Base-by-base conservation (phyloP, 192 early-diverging fungal species). In the Dispira simplex region DNA sequence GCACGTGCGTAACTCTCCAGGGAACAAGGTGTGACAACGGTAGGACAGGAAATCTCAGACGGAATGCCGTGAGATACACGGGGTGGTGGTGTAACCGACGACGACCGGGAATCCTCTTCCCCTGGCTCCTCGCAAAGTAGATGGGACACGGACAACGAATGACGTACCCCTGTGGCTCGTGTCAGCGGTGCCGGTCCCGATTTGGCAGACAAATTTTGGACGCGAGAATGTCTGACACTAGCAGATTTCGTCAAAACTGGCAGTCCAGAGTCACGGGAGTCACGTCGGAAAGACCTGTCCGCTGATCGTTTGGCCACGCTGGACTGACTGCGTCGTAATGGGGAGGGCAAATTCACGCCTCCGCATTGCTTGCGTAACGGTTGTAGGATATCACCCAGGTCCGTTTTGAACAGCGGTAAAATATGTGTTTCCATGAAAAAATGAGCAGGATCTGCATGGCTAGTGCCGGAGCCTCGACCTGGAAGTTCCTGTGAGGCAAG, bases 311-410 rank as follows among this genome's bases (percentile, higher is more conserved):
- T 53, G 18, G 51, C 26, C 26, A 39, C 9, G 21, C 18, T 27
- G n/a, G 56, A 58, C 21, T 39, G 56, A 18, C 21, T 26, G 0
- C 56, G 56, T 1, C 39, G 56, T 18, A 58, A n/a, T 1, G 56
- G 56, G 9, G 56, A n/a, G 18, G n/a, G 0, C 14, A 62, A 18
- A 0, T 9, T 9, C 32, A 25, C 46, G n/a, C 59, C 59, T 11
- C 59, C 43, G 44, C 59, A 62, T 45, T 62, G 59, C 11, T 18
- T 32, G 16, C 59, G 59, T 18, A 62, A 39, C 12, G 59, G 59
- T 45, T 20, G 16, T 44, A 62, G 44, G 5, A 62, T 43, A 21
- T 62, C 59, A 1, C 44, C 44, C 11, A 62, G 43, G 5, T 62
- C 59, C 6, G 44, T 39, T 20, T 44, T 62, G 25, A 62, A 62